Evolutionary conservation across 768 basidiomycete genomes (phyloP).

Genomic region (Lactifluus subvellereus): DNA sequence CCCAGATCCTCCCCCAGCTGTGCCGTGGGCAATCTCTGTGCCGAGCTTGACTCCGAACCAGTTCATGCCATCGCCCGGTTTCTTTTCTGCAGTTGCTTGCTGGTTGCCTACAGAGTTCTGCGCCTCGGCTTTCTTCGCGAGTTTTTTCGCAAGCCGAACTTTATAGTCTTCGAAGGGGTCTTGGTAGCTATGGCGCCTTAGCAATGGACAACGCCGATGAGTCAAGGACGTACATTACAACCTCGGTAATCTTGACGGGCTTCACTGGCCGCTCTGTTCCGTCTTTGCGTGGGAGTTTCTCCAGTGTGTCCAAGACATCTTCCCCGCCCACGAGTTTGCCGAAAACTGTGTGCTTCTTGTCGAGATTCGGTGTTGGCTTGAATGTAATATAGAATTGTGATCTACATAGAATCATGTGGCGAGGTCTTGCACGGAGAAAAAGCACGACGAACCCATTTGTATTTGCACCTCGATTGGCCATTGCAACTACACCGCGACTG

Average conservation of each 20-base stretch:
- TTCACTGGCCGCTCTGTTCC: slow-evolving; percentile 86
- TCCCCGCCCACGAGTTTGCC: slow-evolving; percentile 96
- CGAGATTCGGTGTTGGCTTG: slow-evolving; percentile 72
- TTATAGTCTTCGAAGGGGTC: slow-evolving; percentile 97
- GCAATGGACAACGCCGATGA: background rate
- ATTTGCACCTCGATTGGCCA: slow-evolving; percentile 92
- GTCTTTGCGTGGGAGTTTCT: slow-evolving; percentile 72
- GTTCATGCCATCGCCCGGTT: slow-evolving; percentile 63
- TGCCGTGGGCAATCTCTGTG: slow-evolving; percentile 29
- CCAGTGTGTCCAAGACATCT: slow-evolving; percentile 79
- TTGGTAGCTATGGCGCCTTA: slow-evolving; percentile 54
- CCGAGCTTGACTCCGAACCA: slow-evolving; percentile 91
- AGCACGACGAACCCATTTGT: slow-evolving; percentile 65
- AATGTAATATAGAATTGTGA: slow-evolving; percentile 96
- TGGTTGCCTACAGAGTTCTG: slow-evolving; percentile 31
- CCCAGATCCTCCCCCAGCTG: slow-evolving; percentile 30
- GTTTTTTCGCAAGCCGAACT: slow-evolving; percentile 69
- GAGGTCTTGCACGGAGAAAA: background rate
- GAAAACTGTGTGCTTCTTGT: slow-evolving; percentile 94
- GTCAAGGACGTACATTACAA: slow-evolving; percentile 63
- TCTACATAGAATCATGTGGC: slow-evolving; percentile 34
- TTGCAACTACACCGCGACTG: slow-evolving; percentile 75
- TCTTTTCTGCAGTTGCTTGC: slow-evolving; percentile 38
- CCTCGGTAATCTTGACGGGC: slow-evolving; percentile 76
- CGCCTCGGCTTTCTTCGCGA: slow-evolving; percentile 51